Evolutionary conservation across 305 asterid genomes (phyloP).

Genomic region (Fraxinus ornus): DNA sequence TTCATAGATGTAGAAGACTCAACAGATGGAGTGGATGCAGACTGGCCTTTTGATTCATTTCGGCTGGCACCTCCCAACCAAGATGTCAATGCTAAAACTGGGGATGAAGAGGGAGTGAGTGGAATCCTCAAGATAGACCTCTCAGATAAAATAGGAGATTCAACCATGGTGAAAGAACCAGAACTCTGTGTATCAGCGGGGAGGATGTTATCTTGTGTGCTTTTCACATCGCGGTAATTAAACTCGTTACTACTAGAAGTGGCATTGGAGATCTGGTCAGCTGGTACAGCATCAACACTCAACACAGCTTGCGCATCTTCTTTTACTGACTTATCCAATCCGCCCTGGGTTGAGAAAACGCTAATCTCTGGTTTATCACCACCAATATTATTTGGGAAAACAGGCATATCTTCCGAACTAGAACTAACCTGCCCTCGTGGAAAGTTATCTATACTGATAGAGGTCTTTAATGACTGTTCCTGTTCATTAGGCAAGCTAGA

Average conservation of each 20-base stretch:
- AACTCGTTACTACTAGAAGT: slow-evolving; percentile 57
- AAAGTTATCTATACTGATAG: slow-evolving; percentile 79
- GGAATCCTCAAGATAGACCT: slow-evolving; percentile 60
- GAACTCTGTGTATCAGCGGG: slow-evolving; percentile 67
- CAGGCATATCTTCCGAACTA: slow-evolving; percentile 80
- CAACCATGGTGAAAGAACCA: slow-evolving; percentile 43
- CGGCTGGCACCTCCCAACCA: slow-evolving; percentile 70
- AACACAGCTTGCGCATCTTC: slow-evolving; percentile 45
- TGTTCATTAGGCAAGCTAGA: slow-evolving; percentile 93
- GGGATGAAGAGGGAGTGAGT: slow-evolving; percentile 59
- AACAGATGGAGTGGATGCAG: slow-evolving; percentile 59
- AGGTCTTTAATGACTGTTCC: slow-evolving; percentile 77
- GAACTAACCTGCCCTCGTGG: slow-evolving; percentile 80
- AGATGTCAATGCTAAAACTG: slow-evolving; percentile 82
- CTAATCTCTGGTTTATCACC: slow-evolving; percentile 44
- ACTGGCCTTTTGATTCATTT: slow-evolving; percentile 55
- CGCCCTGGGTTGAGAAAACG: slow-evolving; percentile 37
- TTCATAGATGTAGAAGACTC: slow-evolving; percentile 58
- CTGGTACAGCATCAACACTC: slow-evolving; percentile 49
- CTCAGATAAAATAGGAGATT: slow-evolving; percentile 76
- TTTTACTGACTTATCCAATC: slow-evolving; percentile 41
- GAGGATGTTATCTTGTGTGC: slow-evolving; percentile 42
- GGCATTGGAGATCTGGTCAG: slow-evolving; percentile 50
- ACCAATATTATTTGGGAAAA: slow-evolving; percentile 33
- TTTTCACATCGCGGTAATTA: slow-evolving; percentile 52